Percentiles rank a stretch among this genome's conserved stretches.
Evolutionary conservation across 2,329 filamentous ascomycete species (phyloP).

Genomic region (Claviceps sp.): DNA sequence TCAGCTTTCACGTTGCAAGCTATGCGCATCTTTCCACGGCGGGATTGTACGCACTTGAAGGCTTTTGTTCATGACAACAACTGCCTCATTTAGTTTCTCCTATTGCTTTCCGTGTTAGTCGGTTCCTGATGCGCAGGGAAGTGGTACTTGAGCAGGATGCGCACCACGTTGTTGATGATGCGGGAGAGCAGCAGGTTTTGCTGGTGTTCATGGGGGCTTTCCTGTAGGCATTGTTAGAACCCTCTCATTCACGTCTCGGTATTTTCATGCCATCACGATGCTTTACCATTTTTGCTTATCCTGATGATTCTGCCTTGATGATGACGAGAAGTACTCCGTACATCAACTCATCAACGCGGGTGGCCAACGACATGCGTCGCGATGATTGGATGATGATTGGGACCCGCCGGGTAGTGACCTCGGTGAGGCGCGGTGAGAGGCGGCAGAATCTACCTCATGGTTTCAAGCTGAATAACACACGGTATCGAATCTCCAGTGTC

Average conservation of each 20-base stretch:
- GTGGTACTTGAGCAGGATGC: conserved; percentile 17
- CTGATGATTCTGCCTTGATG: not conserved
- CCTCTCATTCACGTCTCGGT: not conserved
- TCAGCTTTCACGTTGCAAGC: not conserved
- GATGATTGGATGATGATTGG: not conserved
- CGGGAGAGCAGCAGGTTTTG: conserved; percentile 85
- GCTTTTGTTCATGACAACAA: conserved; percentile 83
- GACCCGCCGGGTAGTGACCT: not conserved
- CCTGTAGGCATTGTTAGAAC: conserved; percentile 32
- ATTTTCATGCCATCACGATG: not conserved
- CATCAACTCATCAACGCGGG: not conserved
- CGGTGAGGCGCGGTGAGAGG: conserved; percentile 16
- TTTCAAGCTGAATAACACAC: not conserved
- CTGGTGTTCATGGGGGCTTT: conserved; percentile 95
- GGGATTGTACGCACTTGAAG: conserved; percentile 51
- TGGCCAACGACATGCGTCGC: not conserved
- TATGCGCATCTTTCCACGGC: not conserved
- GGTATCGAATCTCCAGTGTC: not conserved
- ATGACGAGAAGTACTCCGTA: not conserved
- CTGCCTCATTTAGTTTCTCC: conserved; percentile 95
- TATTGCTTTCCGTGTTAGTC: conserved; percentile 21
- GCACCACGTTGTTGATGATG: conserved; percentile 93
- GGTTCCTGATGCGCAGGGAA: not conserved
- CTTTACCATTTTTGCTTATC: not conserved
- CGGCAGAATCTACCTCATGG: conserved; percentile 18